phyloP scores from a whole-genome alignment of 1,139 yeast species.

The Insectozyma bohioensis region DNA sequence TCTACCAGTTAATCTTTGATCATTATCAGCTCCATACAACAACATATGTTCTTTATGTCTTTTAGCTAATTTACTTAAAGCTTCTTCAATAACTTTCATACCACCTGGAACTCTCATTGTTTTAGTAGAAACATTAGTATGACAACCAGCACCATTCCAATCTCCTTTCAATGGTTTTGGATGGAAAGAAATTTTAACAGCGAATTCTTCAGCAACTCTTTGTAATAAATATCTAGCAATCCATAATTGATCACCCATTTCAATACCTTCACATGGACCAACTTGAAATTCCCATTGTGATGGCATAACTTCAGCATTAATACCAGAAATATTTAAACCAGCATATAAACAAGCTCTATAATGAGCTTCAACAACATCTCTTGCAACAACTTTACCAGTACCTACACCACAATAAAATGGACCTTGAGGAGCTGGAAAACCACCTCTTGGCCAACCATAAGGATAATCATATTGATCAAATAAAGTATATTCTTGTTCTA shows the following conservation, averaged over 20 bases:
- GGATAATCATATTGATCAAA: slow-evolving; percentile 88
- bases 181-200: slow-evolving; percentile 97
- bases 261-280: slow-evolving; percentile 94
- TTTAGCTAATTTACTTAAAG: slow-evolving; percentile 89
- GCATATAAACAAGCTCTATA: slow-evolving; percentile 96
- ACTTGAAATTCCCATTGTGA: slow-evolving; percentile 99
- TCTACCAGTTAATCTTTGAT: slow-evolving; percentile 92
- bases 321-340: slow-evolving; percentile 89
- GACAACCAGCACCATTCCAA: slow-evolving; percentile 99
- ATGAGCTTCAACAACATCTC: slow-evolving; percentile 98
- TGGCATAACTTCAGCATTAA: slow-evolving; percentile 99
- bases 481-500: slow-evolving; percentile 97
- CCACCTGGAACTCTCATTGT: slow-evolving; percentile 94
- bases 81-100: slow-evolving; percentile 88
- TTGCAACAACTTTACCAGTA: slow-evolving; percentile 95
- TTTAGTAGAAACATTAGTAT: slow-evolving; percentile 94
- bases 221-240: slow-evolving; percentile 88
- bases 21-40: slow-evolving; percentile 94
- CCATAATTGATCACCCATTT: slow-evolving; percentile 98
- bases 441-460: slow-evolving; percentile 99
- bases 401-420: slow-evolving; percentile 99
- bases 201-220: slow-evolving; percentile 98
- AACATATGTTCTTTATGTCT: slow-evolving; percentile 97
- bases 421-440: slow-evolving; percentile 99
- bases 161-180: slow-evolving; percentile 99